Base-by-base conservation (phyloP, 805 yeast genomes). In the Ogataea haglerorum region DNA sequence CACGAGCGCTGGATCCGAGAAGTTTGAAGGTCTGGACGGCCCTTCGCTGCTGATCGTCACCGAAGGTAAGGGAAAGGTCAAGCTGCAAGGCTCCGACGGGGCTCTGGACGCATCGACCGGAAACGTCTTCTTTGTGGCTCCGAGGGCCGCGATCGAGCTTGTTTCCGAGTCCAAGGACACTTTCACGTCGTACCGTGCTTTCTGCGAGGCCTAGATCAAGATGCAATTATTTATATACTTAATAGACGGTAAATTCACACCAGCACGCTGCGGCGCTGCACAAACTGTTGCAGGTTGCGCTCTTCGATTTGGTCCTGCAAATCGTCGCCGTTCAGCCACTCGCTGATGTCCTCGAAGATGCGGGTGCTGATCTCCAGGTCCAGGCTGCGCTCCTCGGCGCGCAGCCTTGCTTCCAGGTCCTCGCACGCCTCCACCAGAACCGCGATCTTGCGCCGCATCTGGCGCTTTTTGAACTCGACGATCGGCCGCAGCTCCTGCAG, bases 121-220 rank as follows among this genome's bases (percentile, higher is more conserved):
- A 38, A 81, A 68, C 52, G 89, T 89, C 14, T 91, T 75, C 65
- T 91, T 87, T 63, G 80, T 88, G 54, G 91, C 90, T 6, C 95
- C 98, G 31, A 76, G 71, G 31, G 77, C 76, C 25, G 80, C 75
- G 38, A 65, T 90, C 45, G 82, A 78, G 51, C 65, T 90, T 50
- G 65, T 63, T 31, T 69, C 84, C 23, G 59, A 65, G 14, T 72
- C 75, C 42, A 58, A 65, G 18, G 73, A 69, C 30, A 38, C 37
- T 18, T 82, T 91, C 60, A 85, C 90, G 29, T 72, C 90, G 24
- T 93, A 90, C 68, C 83, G 96, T 66, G 98, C 99, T 5, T 87
- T 82, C 62, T 87, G 82, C 53, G 95, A 87, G 67, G 83, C 80
- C 34, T 70, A 56, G n/a, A 47, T 46, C 43, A 14, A 24, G 16